These are phyloP conservation scores for Ophiostoma angusticollis DNA, from an alignment of 2,329 filamentous ascomycete genomes.

Conservation along the genomic window DNA sequence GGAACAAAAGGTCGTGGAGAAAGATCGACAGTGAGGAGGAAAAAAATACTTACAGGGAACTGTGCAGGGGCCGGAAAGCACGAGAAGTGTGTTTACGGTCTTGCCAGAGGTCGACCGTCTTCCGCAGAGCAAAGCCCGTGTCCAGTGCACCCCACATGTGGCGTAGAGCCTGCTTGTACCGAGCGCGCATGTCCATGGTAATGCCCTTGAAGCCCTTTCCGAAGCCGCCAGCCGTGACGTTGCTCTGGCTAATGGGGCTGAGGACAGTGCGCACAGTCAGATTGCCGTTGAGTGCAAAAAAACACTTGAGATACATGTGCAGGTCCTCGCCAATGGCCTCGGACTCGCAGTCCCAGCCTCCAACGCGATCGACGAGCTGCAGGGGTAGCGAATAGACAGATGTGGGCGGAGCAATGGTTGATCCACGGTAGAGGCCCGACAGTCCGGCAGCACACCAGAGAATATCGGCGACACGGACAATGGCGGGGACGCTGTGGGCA, in stretches of 20 bases:
- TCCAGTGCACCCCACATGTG: constrained; percentile 69
- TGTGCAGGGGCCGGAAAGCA: constrained; percentile 43
- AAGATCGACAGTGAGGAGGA: not conserved
- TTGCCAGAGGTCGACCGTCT: constrained; percentile 43
- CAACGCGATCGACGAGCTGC: constrained; percentile 52
- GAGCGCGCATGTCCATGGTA: constrained; percentile 45
- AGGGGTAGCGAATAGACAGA: constrained; percentile 62
- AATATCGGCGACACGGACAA: constrained; percentile 59
- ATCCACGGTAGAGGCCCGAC: constrained; percentile 52
- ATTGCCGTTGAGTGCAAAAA: constrained; percentile 60
- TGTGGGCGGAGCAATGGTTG: constrained; percentile 54
- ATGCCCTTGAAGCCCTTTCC: constrained; percentile 41
- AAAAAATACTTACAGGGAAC: constrained; percentile 25
- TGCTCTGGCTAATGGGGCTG: constrained; percentile 60
- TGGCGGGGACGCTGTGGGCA: constrained; percentile 50
- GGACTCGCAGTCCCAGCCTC: constrained; percentile 58
- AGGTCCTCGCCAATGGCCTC: constrained; percentile 65
- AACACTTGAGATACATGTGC: constrained; percentile 69
- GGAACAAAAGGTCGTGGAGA: not conserved
- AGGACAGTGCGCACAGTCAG: constrained; percentile 50
- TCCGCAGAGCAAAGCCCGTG: constrained; percentile 50
- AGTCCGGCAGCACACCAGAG: constrained; percentile 60
- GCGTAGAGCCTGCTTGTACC: constrained; percentile 58
- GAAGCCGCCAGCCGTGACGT: constrained; percentile 48
- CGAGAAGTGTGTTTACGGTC: constrained; percentile 43